Evolutionary conservation across 2,329 filamentous ascomycete species (phyloP), one percentile per base, ranked within the genome.

Genomic region (Talaromyces marneffei): DNA sequence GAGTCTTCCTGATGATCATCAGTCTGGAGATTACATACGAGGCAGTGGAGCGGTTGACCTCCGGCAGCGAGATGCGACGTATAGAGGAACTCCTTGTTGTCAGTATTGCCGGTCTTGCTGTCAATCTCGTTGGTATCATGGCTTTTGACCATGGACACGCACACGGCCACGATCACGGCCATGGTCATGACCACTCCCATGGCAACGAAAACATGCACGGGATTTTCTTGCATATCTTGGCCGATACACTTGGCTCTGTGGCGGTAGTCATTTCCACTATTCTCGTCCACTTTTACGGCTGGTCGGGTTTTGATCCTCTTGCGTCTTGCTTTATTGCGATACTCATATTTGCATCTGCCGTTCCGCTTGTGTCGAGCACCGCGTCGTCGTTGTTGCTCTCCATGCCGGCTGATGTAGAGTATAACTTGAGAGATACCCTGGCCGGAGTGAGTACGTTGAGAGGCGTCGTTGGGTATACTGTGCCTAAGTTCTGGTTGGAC

Each of bases 181-280:
- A 85, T 62, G 72, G 70, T 7, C 79, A 80, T 62, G 71, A 70
- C 20, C 60, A 62, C 16, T 58, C 55, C 1, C 89, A 92, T 69
- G 89, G 91, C 64, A 96, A 96, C 73, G 94, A 99, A 69, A 99
- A 99, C 72, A 97, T 99, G 92, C 85, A 94, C 68, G 94, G 94
- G 12, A 97, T 99, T 66, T 99, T 96, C 75, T 80, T 99, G 20
- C 94, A 99, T 71, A 90, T 99, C 56, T 82, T 97, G 29, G 94
- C 94, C 5, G 94, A 99, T 72, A 96, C 94, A 0, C 86, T 97
- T 31, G 94, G 94, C 27, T 97, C 92, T 59, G 89, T 92, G 1
- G 94, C 94, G 0, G 94, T 99, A 53, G 96, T 99, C 64, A 85
- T 92, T 35, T 97, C 92, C 7, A 99, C 94, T 0, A 79, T 91